These are phyloP conservation scores for Neoboletus brunneissimus DNA, from an alignment of 768 basidiomycete species.

Conservation along the genomic window DNA sequence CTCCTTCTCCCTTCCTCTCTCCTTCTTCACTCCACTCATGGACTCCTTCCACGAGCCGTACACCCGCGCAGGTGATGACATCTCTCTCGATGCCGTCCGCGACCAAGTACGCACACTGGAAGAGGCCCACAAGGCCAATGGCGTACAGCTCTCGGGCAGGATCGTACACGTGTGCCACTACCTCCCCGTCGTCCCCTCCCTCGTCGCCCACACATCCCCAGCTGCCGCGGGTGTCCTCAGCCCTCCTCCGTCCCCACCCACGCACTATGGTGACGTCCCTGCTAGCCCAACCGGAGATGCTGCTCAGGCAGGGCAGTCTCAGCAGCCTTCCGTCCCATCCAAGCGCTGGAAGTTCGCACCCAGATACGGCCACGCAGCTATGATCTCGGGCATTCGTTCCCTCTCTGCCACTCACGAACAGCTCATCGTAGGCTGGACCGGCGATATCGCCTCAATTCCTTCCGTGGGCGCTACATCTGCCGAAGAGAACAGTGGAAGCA, in stretches of 20 bases:
- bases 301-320: not conserved
- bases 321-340: constrained; percentile 16
- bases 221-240: constrained; percentile 51
- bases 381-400: constrained; percentile 90
- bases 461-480: constrained; percentile 33
- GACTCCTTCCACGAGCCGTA: constrained; percentile 75
- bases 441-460: constrained; percentile 64
- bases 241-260: constrained; percentile 79
- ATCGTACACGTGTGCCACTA: constrained; percentile 93
- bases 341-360: constrained; percentile 70
- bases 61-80: constrained; percentile 59
- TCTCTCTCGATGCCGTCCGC: constrained; percentile 71
- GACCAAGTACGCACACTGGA: constrained; percentile 71
- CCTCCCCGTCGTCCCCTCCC: constrained; percentile 72
- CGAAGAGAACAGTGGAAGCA: constrained; percentile 14
- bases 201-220: constrained; percentile 39
- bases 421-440: constrained; percentile 91
- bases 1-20: not conserved
- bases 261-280: constrained; percentile 47
- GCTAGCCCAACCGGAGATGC: constrained; percentile 29
- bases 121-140: constrained; percentile 63
- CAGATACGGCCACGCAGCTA: constrained; percentile 89
- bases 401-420: constrained; percentile 85
- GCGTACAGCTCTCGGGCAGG: constrained; percentile 76
- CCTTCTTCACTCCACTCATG: constrained; percentile 37